A percentile compares a stretch with the other conserved stretches of the same genome.
Conservation (phyloP, 805 yeast genomes). For the Wickerhamiella lipophila region DNA sequence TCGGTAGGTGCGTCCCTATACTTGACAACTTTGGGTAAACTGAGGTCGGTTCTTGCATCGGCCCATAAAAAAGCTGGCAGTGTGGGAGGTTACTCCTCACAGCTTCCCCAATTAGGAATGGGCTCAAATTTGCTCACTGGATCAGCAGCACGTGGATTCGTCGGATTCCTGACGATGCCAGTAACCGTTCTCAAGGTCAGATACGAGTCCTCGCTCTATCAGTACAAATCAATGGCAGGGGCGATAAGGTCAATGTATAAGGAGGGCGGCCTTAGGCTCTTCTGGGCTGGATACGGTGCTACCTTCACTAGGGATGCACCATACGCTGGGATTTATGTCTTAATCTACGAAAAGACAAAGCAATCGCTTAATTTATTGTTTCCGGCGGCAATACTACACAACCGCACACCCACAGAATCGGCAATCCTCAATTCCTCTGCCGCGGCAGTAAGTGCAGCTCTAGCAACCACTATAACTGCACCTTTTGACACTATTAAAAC, state of each 20-base stretch:
- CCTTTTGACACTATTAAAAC: constrained; percentile 94
- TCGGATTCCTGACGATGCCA: constrained; percentile 89
- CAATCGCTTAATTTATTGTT: constrained; percentile 36
- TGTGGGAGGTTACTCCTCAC: constrained; percentile 14
- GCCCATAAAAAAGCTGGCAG: constrained; percentile 11
- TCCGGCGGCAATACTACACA: constrained; percentile 17
- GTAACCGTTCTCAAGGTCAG: constrained; percentile 81
- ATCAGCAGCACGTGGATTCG: constrained; percentile 61
- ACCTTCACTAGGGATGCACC: constrained; percentile 90
- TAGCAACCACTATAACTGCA: constrained; percentile 77
- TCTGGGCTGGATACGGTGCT: constrained; percentile 78
- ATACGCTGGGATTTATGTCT: constrained; percentile 83
- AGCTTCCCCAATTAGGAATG: constrained; percentile 59
- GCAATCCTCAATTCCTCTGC: constrained; percentile 56
- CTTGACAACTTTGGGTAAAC: constrained; percentile 53
- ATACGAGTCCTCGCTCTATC: constrained; percentile 68
- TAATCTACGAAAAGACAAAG: constrained; percentile 71
- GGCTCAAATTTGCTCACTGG: constrained; percentile 65
- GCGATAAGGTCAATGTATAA: constrained; percentile 47
- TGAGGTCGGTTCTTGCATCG: constrained; percentile 39
- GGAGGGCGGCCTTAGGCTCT: constrained; percentile 48
- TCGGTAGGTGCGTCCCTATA: constrained; percentile 85
- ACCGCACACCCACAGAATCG: constrained; percentile 29
- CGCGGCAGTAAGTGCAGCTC: constrained; percentile 66
- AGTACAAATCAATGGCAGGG: constrained; percentile 49